Base-by-base conservation (phyloP, 306 rosid species). In the Castanea mollissima region DNA sequence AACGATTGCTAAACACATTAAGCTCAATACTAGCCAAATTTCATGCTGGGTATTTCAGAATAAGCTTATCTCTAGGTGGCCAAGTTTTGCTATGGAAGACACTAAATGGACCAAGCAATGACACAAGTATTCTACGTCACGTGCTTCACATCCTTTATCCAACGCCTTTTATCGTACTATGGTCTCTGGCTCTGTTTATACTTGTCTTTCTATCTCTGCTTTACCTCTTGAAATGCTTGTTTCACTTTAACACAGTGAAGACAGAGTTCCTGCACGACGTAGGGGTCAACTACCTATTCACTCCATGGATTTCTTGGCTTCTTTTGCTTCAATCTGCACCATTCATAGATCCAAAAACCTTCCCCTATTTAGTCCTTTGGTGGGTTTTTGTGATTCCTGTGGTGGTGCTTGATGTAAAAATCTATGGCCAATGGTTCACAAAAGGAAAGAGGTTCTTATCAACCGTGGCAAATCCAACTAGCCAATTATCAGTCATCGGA, bases 311-410 rank as follows among this genome's bases (percentile, higher is more conserved):
- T 79, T 79, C 78, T 1, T 79, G 83, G 74, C 72, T 79, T 35
- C 78, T 79, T 14, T 64, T 79, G 74, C 83, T 73, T 14, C 83
- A 79, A 35, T 73, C 83, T 11, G n/a, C 74, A 4, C 83, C 83
- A 5, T 73, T 73, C 55, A 21, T 79, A 21, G n/a, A 16, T 9
- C 73, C 74, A 0, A 23, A 20, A 49, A 63, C 72, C 5, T 2
- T n/a, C 4, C 4, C 60, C 5, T 79, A 79, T 21, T 19, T 20
- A 71, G 56, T 71, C 27, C 62, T 78, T 31, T 79, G 78, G 55
- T 79, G 73, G 67, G 16, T 63, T 62, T 79, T 79, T 35, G 78
- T 73, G 1, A 13, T 64, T 23, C 83, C 78, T 5, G 74, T 79
- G 23, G n/a, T 79, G 68, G 32, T 63, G 14, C 74, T 73, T 10